Percentiles rank a stretch among this genome's conserved stretches.
Evolutionary conservation across 2,329 filamentous ascomycete species (phyloP).

Genomic region (Allantophomopsis lycopodina): DNA sequence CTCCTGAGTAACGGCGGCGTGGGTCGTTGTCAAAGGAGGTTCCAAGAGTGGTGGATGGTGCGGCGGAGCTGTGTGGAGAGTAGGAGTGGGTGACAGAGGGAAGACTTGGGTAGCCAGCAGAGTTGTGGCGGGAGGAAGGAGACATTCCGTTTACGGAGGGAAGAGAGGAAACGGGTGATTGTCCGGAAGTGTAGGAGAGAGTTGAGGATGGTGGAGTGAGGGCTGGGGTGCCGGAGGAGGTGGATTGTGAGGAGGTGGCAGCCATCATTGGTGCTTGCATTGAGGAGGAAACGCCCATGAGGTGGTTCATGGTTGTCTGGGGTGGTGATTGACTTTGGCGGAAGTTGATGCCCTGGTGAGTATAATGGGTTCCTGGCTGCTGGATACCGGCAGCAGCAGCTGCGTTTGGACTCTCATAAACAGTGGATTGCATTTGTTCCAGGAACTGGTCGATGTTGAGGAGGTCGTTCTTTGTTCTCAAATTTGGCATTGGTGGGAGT

Average conservation of each 20-base stretch:
- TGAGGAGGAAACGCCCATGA: conserved; percentile 16
- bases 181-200: conserved; percentile 64
- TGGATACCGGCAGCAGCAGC: conserved; percentile 68
- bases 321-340: conserved; percentile 42
- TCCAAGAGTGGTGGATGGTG: conserved; percentile 54
- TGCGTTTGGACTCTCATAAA: conserved; percentile 83
- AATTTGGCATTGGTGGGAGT: conserved; percentile 64
- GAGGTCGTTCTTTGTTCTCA: conserved; percentile 87
- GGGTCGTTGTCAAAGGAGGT: conserved; percentile 49
- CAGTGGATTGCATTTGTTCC: conserved; percentile 89
- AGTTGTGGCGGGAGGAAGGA: conserved; percentile 46
- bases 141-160: conserved; percentile 46
- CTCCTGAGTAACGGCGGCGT: conserved; percentile 51
- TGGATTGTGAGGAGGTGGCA: conserved; percentile 38
- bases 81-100: conserved; percentile 59
- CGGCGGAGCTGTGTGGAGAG: conserved; percentile 50
- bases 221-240: conserved; percentile 50
- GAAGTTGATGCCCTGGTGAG: conserved; percentile 37
- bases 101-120: conserved; percentile 62
- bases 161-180: conserved; percentile 61
- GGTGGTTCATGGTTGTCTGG: conserved; percentile 16
- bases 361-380: conserved; percentile 56
- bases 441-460: conserved; percentile 90
- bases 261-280: conserved; percentile 45
- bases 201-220: conserved; percentile 64